A percentile compares a stretch with the other conserved stretches of the same genome.
These are phyloP conservation scores for Hylodesmum podocarpum DNA, from an alignment of 306 rosid species.

Conservation along the genomic window DNA sequence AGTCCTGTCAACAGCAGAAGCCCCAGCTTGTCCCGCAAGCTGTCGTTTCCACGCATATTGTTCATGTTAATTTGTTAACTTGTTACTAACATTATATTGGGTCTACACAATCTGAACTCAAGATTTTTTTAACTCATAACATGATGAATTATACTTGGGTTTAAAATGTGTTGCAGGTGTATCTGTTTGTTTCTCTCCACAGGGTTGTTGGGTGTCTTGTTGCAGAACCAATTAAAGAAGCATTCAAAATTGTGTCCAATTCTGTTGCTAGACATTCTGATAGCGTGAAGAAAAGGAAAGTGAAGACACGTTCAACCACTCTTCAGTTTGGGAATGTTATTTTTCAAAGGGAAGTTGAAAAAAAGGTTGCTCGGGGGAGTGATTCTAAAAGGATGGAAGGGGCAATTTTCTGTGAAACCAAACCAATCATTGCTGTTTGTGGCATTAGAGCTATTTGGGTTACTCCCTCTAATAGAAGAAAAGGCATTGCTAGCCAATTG, in stretches of 20 bases:
- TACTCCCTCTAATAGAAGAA: conserved; percentile 73
- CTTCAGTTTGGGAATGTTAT: conserved; percentile 70
- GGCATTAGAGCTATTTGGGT: conserved; percentile 94
- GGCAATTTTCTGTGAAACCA: conserved; percentile 57
- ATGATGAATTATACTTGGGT: no score
- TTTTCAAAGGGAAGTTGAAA: conserved; percentile 63
- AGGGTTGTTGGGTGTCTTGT: conserved; percentile 66
- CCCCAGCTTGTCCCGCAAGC: no score
- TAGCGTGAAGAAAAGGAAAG: conserved; percentile 27
- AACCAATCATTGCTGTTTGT: conserved; percentile 61
- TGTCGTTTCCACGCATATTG: no score
- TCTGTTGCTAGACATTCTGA: conserved; percentile 29
- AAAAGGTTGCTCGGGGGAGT: conserved; percentile 32
- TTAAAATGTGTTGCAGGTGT: conserved; percentile 43
- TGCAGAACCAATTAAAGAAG: conserved; percentile 72
- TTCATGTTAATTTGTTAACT: no score
- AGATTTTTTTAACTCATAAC: no score
- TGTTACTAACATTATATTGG: no score
- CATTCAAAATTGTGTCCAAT: conserved; percentile 57
- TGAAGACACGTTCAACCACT: conserved; percentile 26
- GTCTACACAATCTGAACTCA: no score
- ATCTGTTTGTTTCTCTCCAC: conserved; percentile 57
- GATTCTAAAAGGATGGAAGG: conserved; percentile 46
- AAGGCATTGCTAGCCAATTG: conserved; percentile 62
- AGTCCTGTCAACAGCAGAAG: no score